These are phyloP conservation scores for Taphrina communis DNA, from an alignment of 1,139 yeast species.

Conservation along the genomic window DNA sequence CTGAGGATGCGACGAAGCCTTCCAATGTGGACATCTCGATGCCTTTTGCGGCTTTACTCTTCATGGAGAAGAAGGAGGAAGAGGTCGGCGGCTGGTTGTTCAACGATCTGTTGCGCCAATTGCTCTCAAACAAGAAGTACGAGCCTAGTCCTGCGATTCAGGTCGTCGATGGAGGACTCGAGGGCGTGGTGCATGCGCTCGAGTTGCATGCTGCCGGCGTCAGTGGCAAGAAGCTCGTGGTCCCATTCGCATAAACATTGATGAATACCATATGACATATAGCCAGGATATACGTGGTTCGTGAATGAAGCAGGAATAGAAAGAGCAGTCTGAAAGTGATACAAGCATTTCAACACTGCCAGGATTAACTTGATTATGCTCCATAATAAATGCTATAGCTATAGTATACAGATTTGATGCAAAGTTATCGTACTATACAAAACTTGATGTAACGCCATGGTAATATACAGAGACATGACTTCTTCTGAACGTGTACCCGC, in stretches of 20 bases:
- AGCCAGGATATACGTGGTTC: neutral
- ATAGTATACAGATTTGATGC: no score
- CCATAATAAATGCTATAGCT: no score
- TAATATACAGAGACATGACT: no score
- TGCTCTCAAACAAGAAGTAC: neutral
- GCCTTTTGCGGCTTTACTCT: neutral
- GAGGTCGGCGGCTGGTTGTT: conserved; percentile 16
- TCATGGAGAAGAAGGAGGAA: conserved; percentile 1
- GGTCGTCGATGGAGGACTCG: conserved; percentile 20
- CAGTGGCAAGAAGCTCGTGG: conserved; percentile 22
- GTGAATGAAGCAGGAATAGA: no score
- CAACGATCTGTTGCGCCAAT: neutral
- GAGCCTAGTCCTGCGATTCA: conserved; percentile 5
- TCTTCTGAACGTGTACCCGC: no score
- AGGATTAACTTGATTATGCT: no score
- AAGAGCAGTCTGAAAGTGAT: no score
- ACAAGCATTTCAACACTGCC: no score
- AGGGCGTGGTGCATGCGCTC: conserved; percentile 7
- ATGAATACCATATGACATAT: neutral
- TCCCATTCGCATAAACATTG: neutral
- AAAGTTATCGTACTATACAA: no score
- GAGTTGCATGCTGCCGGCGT: conserved; percentile 13
- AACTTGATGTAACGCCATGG: no score
- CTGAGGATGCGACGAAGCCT: conserved; percentile 3
- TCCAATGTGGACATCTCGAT: neutral